Evolutionary conservation across 148 eudicot genomes (phyloP).

Genomic region (Linanthus parryae): DNA sequence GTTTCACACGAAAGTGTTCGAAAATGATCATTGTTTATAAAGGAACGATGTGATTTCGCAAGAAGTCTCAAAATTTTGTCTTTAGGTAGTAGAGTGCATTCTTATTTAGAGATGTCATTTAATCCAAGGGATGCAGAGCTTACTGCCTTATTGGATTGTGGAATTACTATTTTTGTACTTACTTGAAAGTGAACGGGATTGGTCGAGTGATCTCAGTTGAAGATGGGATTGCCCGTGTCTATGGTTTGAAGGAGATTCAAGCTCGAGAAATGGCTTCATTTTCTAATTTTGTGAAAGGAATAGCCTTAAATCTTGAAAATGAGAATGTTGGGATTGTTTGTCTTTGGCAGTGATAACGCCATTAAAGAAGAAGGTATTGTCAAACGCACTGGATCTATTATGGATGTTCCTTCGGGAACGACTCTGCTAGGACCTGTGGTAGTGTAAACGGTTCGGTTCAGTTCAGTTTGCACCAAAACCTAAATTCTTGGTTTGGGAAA

Average conservation of each 20-base stretch:
- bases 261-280: conserved; percentile 12
- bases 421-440: background rate
- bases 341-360: background rate
- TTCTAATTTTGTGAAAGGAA: conserved; percentile 1
- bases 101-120: too few species aligned
- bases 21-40: too few species aligned
- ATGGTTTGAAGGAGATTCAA: conserved; percentile 15
- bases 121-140: too few species aligned
- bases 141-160: too few species aligned
- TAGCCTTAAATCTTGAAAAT: conserved; percentile 5
- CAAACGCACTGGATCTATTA: background rate
- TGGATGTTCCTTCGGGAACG: background rate
- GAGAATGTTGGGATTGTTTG: background rate
- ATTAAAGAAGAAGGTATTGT: background rate
- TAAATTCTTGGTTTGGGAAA: too few species aligned
- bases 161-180: background rate
- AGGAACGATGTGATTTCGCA: too few species aligned
- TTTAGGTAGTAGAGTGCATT: too few species aligned
- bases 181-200: background rate
- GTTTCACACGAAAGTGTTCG: too few species aligned
- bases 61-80: too few species aligned
- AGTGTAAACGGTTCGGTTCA: too few species aligned
- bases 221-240: conserved; percentile 15
- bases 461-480: too few species aligned
- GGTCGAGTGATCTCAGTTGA: background rate